Percentiles rank a stretch among this genome's conserved stretches.
phyloP scores from a whole-genome alignment of 2,329 filamentous ascomycete genomes.

The Pseudovirgaria hyperparasitica region DNA sequence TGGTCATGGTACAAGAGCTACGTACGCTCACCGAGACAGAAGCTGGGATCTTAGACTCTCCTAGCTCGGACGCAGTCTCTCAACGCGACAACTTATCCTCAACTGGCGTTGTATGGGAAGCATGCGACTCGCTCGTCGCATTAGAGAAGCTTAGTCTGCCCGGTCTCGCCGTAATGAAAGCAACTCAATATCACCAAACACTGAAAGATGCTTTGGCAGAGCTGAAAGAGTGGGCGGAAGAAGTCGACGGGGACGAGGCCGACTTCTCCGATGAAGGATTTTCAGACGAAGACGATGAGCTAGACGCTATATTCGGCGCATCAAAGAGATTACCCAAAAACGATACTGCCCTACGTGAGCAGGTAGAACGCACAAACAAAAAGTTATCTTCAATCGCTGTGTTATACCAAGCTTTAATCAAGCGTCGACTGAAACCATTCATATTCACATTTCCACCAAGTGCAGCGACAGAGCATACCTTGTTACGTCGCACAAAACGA shows the following conservation, averaged over 20 bases:
- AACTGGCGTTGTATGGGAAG: slow-evolving; percentile 72
- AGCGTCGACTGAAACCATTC: slow-evolving; percentile 52
- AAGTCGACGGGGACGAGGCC: slow-evolving; percentile 49
- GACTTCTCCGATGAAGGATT: slow-evolving; percentile 24
- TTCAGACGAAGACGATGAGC: slow-evolving; percentile 30
- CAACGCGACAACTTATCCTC: slow-evolving; percentile 40
- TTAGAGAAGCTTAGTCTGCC: slow-evolving; percentile 56
- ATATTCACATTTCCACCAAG: slow-evolving; percentile 14
- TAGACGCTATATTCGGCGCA: slow-evolving; percentile 57
- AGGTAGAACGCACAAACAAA: slow-evolving; percentile 51
- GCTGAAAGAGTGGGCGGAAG: slow-evolving; percentile 76
- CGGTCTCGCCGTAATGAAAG: slow-evolving; percentile 57
- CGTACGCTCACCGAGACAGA: too few species aligned
- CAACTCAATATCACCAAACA: slow-evolving; percentile 60
- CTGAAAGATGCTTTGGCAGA: slow-evolving; percentile 76
- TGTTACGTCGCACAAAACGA: too few species aligned
- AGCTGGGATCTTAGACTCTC: too few species aligned
- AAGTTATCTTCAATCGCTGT: slow-evolving; percentile 54
- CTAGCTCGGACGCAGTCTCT: slow-evolving; percentile 8
- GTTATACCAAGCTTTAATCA: slow-evolving; percentile 56
- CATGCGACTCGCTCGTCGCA: slow-evolving; percentile 59
- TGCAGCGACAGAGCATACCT: slow-evolving; percentile 2
- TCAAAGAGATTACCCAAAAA: slow-evolving; percentile 44
- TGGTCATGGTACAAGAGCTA: too few species aligned
- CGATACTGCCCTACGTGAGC: slow-evolving; percentile 52